Base-by-base conservation (phyloP, 768 basidiomycete genomes). In the Boletus edulis region DNA sequence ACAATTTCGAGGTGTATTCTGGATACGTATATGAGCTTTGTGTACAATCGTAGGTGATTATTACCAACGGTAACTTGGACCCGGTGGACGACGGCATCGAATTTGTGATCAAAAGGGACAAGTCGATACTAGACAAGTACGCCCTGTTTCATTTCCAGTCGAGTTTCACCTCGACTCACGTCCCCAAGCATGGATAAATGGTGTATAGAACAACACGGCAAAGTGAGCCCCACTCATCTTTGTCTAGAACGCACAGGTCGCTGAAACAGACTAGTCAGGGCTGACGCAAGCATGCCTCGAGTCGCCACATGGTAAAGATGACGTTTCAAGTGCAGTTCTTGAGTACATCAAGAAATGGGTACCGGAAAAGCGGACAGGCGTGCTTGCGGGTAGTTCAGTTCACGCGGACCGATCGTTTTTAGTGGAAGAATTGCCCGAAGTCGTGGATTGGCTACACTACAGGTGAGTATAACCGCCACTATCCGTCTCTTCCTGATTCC, bases 301-400 rank as follows among this genome's bases (percentile, higher is more conserved):
- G 8, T 94, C 94, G 3, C 80, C 83, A 0, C 74, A 89, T 63
- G 75, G 82, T 2, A 81, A 74, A 43, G 81, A 83, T 24, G 73
- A 75, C 15, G 93, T 94, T 3, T 72, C 81, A 12, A 63, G 77
- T 20, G 68, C 77, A 18, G 85, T 95, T 4, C 72, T 93, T 18
- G 73, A 75, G 3, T 97, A 98, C 67, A 83, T 98, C 66, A 84
- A 89, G 72, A 83, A 80, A 65, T 93, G 94, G 91, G 76, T 97
- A 35, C 94, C 94, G 13, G 68, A 78, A 15, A 75, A 75, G 55
- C 73, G 78, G 37, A 75, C 71, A 7, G 91, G 80, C 2, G 78
- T 91, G 9, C 79, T 94, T n/a, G 91, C 94, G 6, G 94, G 94
- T 14, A 95, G 80, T 64, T 89, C 91, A 12, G 89, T 96, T 3